Evolutionary conservation across 2,329 filamentous ascomycete genomes (phyloP), one percentile per base, ranked within the genome.

Genomic region (Scedosporium boydii): DNA sequence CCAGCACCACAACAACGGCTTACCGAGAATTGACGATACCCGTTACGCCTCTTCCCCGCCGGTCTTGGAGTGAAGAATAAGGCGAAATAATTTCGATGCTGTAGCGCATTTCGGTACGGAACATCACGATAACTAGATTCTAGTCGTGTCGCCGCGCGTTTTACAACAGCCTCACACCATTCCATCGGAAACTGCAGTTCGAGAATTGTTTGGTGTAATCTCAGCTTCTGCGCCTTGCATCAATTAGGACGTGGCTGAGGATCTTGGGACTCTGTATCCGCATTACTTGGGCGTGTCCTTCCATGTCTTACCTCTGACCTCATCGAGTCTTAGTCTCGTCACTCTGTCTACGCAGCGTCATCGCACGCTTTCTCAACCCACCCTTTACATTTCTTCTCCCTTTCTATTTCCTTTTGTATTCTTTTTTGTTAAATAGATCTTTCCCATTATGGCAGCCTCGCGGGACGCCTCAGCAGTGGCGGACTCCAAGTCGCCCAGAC

Each of bases 361-460:
- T 44, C 55, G 51, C 51, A 10, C 51, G 51, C 23, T 53, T 71
- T 68, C 68, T 69, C 64, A 66, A 67, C 58, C 61, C 21, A 67
- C 58, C 61, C 21, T 65, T 65, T 67, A 66, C 38, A 34, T 27
- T 58, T 65, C 60, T 70, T 66, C 64, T 66, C 67, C 67, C 60
- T 56, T 62, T 29, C 53, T 41, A 58, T 55, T 59, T 58, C 21
- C 63, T 42, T 65, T 62, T 44, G 26, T 64, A 61, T 59, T 64
- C 7, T n/a, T 57, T 57, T 42, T 62, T 63, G 44, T 63, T 66
- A 73, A 75, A 74, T 77, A 77, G 72, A 77, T 75, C 73, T 76
- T 80, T 74, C 74, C 76, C 77, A 77, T 76, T 74, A 80, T 80
- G 78, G 78, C 74, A 70, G 76, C 75, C 73, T 75, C 78, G 67